phyloP scores from a whole-genome alignment of 129 eudicot species.

The Flaveria trinervia region DNA sequence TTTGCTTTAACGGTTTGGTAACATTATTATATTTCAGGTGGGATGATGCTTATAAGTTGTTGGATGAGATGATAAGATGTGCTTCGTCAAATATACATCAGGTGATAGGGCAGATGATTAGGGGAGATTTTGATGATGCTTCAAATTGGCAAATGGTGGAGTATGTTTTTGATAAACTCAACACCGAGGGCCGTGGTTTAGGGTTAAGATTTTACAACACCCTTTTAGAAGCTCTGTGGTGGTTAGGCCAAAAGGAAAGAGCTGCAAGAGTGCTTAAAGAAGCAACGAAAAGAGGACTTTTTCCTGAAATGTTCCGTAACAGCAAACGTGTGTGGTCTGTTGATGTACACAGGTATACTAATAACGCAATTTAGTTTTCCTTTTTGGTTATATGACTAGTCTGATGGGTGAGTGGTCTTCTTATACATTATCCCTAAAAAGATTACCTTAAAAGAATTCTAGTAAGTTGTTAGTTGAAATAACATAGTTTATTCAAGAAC shows the following conservation, averaged over 20 bases:
- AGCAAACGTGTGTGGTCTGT: slow-evolving; percentile 87
- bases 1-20: slow-evolving; percentile 13
- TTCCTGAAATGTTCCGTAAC: slow-evolving; percentile 76
- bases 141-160: slow-evolving; percentile 97
- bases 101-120: slow-evolving; percentile 83
- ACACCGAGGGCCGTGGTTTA: slow-evolving; percentile 78
- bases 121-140: slow-evolving; percentile 82
- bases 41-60: slow-evolving; percentile 62
- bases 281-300: slow-evolving; percentile 89
- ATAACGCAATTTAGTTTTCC: neutral
- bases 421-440: neutral
- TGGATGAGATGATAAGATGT: slow-evolving; percentile 71
- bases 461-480: neutral
- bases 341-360: slow-evolving; percentile 83
- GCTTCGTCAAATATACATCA: slow-evolving; percentile 78
- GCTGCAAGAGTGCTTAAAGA: slow-evolving; percentile 89
- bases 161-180: slow-evolving; percentile 87
- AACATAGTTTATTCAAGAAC: neutral
- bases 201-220: slow-evolving; percentile 89
- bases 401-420: neutral
- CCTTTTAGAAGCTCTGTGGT: slow-evolving; percentile 90
- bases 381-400: neutral
- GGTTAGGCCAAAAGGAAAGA: slow-evolving; percentile 89
- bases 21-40: slow-evolving; percentile 53
- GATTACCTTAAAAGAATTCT: neutral